A percentile compares a stretch with the other conserved stretches of the same genome.
Conservation (phyloP, 164 flowering plant species). For the Vitis rupestris region DNA sequence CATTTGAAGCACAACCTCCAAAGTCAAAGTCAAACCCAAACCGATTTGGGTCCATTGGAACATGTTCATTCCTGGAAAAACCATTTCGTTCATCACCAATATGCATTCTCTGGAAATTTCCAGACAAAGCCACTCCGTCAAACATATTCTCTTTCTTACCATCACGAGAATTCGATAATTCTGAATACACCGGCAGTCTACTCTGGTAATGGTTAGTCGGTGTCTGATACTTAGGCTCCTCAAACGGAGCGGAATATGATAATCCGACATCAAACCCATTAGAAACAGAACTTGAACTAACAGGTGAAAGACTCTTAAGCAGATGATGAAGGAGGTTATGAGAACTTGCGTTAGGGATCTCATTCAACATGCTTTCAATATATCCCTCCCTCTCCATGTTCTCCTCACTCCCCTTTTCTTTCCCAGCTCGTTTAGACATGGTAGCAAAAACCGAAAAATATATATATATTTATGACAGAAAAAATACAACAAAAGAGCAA, state of each 20-base stretch:
- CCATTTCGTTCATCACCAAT: constrained; percentile 24
- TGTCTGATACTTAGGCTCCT: constrained; percentile 15
- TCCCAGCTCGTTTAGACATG: constrained; percentile 11
- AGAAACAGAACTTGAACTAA: constrained; percentile 35
- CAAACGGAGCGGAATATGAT: constrained; percentile 17
- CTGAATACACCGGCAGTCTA: constrained; percentile 20
- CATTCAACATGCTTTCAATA: constrained; percentile 14
- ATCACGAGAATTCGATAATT: constrained; percentile 11
- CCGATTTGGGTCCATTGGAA: constrained; percentile 17
- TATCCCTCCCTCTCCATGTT: constrained; percentile 8
- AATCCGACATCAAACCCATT: constrained; percentile 36
- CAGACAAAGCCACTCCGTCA: constrained; percentile 29
- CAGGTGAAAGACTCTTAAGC: constrained; percentile 25
- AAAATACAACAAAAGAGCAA: neutral
- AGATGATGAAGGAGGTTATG: constrained; percentile 10
- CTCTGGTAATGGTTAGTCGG: constrained; percentile 10
- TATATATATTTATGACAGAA: neutral
- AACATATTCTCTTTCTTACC: constrained; percentile 9
- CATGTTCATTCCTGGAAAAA: neutral
- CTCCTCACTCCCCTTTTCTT: neutral
- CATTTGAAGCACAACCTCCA: constrained; percentile 2
- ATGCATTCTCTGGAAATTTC: constrained; percentile 31
- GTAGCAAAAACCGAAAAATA: neutral
- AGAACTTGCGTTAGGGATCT: constrained; percentile 10
- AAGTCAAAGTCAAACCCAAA: constrained; percentile 17